These are phyloP conservation scores for Phytophthora pini DNA, from an alignment of 352 stramenopile species.

Conservation along the genomic window DNA sequence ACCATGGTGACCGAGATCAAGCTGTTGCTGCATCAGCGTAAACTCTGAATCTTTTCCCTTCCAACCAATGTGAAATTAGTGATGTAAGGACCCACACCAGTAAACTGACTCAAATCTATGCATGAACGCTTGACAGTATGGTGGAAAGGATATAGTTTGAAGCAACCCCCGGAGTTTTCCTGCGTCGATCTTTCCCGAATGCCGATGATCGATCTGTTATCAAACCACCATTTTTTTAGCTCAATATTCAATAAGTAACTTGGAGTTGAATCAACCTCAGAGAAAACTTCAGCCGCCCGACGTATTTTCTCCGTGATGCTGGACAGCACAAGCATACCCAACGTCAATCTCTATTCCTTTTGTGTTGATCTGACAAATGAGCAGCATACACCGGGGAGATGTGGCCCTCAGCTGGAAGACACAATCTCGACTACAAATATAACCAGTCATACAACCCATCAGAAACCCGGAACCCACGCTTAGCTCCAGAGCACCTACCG, in stretches of 20 bases:
- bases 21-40: constrained; percentile 54
- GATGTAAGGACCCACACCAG: constrained; percentile 31
- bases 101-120: background rate
- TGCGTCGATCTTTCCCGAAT: constrained; percentile 49
- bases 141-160: constrained; percentile 64
- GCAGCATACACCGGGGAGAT: constrained; percentile 29
- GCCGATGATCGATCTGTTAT: constrained; percentile 49
- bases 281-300: constrained; percentile 60
- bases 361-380: background rate
- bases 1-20: constrained; percentile 53
- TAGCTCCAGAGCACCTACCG: constrained; percentile 25
- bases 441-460: background rate
- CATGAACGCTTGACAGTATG: background rate
- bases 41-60: constrained; percentile 50
- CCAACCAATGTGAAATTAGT: constrained; percentile 50
- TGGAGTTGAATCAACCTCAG: constrained; percentile 27
- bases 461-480: no score
- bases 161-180: constrained; percentile 55
- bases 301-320: constrained; percentile 63
- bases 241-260: background rate
- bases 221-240: background rate
- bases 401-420: constrained; percentile 24
- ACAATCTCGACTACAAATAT: constrained; percentile 24
- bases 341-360: background rate
- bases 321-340: background rate